These are phyloP conservation scores for Lagerstroemia speciosa DNA, from an alignment of 345 rosid species.

Conservation along the genomic window DNA sequence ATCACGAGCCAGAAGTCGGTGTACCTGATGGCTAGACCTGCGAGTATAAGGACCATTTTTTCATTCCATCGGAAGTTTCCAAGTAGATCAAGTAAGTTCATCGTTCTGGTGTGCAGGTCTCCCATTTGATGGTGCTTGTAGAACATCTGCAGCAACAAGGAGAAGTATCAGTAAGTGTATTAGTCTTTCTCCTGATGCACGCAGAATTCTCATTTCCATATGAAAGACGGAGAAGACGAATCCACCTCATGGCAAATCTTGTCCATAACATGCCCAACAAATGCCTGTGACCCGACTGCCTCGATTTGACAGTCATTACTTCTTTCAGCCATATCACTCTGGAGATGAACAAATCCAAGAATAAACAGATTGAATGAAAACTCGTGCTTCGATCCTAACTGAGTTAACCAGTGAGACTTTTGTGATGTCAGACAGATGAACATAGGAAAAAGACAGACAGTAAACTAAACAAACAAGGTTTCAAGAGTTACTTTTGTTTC, in stretches of 20 bases:
- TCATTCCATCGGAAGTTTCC: conserved; percentile 65
- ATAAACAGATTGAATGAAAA: neutral
- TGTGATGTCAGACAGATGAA: neutral
- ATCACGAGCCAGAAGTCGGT: conserved; percentile 50
- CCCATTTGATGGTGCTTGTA: conserved; percentile 25
- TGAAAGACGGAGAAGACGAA: neutral
- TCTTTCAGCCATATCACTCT: neutral
- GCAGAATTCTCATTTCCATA: neutral
- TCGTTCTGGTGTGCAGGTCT: conserved; percentile 37
- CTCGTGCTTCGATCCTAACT: neutral
- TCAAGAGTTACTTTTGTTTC: conserved; percentile 14
- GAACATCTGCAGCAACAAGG: conserved; percentile 39
- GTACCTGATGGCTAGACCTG: conserved; percentile 52
- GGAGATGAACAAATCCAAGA: neutral
- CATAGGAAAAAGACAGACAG: neutral
- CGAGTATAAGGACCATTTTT: conserved; percentile 53
- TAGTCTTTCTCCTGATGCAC: neutral
- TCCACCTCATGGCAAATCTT: conserved; percentile 3
- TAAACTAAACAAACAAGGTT: neutral
- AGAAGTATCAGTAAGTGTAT: neutral
- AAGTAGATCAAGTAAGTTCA: conserved; percentile 49
- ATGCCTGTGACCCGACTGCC: neutral
- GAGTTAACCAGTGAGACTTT: neutral
- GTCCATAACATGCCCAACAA: neutral
- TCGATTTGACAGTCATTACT: neutral